Conservation (phyloP, 495 filamentous ascomycete genomes). For the Hyphodiscus hymeniophilus region DNA sequence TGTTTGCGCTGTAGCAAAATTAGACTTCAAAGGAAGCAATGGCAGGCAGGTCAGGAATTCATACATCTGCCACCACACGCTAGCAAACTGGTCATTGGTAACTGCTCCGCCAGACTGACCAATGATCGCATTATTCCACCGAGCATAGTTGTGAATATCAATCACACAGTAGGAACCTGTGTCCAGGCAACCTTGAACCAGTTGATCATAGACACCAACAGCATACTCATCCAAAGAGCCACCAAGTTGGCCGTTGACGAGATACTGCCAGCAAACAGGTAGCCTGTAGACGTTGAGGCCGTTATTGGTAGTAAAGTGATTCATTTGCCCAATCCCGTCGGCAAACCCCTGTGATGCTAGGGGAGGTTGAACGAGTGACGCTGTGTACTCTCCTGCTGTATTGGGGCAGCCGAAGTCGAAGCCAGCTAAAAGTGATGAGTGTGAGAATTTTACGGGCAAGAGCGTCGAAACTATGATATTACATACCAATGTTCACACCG, state of each 20-base stretch:
- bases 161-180: slow-evolving; percentile 50
- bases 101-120: slow-evolving; percentile 50
- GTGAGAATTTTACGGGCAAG: no score
- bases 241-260: slow-evolving; percentile 40
- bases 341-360: slow-evolving; percentile 22
- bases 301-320: slow-evolving; percentile 44
- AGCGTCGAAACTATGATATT: no score
- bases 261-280: slow-evolving; percentile 44
- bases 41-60: no score
- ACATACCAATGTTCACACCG: no score
- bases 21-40: no score
- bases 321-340: slow-evolving; percentile 42
- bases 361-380: slow-evolving; percentile 26
- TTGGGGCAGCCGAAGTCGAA: slow-evolving; percentile 45
- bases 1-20: no score
- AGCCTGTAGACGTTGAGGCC: slow-evolving; percentile 49
- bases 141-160: slow-evolving; percentile 51
- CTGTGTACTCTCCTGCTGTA: slow-evolving; percentile 30
- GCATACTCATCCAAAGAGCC: slow-evolving; percentile 38
- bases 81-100: slow-evolving; percentile 44
- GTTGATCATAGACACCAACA: slow-evolving; percentile 42
- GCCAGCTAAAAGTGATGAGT: no score
- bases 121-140: slow-evolving; percentile 51
- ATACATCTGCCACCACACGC: slow-evolving; percentile 50
- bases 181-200: slow-evolving; percentile 49